Base-by-base conservation (phyloP, 2,329 filamentous ascomycete genomes). In the Fusarium sp. region DNA sequence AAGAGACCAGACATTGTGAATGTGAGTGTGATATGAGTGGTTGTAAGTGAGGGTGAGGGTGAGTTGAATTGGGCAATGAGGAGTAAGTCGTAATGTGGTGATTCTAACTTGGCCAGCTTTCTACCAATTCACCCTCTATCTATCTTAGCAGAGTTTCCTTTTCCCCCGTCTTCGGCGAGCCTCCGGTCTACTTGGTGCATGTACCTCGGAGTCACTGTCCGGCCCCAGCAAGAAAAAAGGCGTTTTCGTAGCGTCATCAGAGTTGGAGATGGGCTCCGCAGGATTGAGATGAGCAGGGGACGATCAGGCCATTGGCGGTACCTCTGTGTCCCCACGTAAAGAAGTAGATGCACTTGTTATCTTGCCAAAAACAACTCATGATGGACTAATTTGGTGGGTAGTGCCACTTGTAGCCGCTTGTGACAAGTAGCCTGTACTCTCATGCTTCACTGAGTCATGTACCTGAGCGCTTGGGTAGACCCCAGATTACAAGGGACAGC, bases 1-100 rank as follows among this genome's bases (percentile, higher is more conserved):
- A 75, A 70, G 55, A 75, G 44, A 11, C 69, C 66, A 54, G 72
- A 70, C 72, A 74, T 74, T 63, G 36, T 65, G 59, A 50, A 22
- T 28, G 28, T 39, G 50, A 20, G 18, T 50, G 53, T 24, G 36
- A 13, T 24, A 10, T 22, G 18, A 45, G 18, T 20, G 18, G 18
- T 20, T 20, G 18, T 20, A 20, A 20, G 18, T 39, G 48, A 45
- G 28, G 18, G 18, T 20, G 18, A 20, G 18, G 18, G 3, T 20
- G 18, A 20, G 18, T 20, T 20, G 48, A 45, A 24, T 52, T 28
- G 20, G 22, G 22, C 34, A 14, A 20, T 24, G 34, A 26, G 40
- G 20, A 43, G 40, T 17, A 15, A 43, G 20, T 43, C 26, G 10
- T 26, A 46, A 42, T 48, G 28, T 65, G 60, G 24, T 50, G 39